Base-by-base conservation (phyloP, 345 rosid species). In the Ricinus communis region DNA sequence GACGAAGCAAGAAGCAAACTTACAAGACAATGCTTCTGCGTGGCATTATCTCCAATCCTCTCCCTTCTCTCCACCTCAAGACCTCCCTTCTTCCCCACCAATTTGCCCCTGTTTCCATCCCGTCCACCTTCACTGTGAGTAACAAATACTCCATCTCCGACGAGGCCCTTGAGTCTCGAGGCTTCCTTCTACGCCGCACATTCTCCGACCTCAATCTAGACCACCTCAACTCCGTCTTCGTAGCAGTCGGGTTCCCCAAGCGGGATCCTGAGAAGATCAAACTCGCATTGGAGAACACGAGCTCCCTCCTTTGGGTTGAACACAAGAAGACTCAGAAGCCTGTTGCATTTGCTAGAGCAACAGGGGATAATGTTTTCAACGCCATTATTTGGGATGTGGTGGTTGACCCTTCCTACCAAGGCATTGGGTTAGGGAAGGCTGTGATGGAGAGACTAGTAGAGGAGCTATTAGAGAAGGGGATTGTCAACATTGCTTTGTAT, bases 321-420 rank as follows among this genome's bases (percentile, higher is more conserved):
- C 30, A 85, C 79, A 72, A 79, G 82, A 85, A 75, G 81, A 83
- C 87, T 27, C 80, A 69, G 78, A 78, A 80, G 67, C 96, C 96
- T 0, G 97, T 91, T 43, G 96, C 98, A 60, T 94, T 94, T 59
- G 93, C 96, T 5, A 72, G 99, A 62, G 97, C 99, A 2, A 90
- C 97, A 0, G 97, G 97, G 1, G 96, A 92, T 70, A 90, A 91
- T 19, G 97, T 90, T 13, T 91, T 95, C 86, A 95, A 95, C 66
- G 97, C 97, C 4, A 90, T 92, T 50, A 89, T 95, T 47, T 91
- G 97, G 98, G 98, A 94, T 77, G 98, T 91, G 62, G 98, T 91
- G 76, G 97, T 94, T 62, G 97, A 88, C 62, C 97, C 96, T 7
- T 81, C 93, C 56, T 91, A 82, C 28, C 98, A 94, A 64, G 93